Base-by-base conservation (phyloP, 164 flowering plant species). In the Macadamia tetraphylla region DNA sequence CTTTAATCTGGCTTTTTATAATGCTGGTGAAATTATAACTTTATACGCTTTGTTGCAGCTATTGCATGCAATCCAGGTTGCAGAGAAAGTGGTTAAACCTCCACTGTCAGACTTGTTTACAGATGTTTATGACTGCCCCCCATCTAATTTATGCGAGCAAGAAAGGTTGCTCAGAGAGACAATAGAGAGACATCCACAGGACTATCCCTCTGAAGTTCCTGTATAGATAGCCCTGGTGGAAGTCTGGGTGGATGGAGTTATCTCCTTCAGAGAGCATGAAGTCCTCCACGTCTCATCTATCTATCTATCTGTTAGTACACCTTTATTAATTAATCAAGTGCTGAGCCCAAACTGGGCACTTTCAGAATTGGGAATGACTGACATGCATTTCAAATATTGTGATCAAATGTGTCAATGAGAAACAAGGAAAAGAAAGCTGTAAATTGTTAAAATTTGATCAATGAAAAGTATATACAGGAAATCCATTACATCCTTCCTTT, bases 21-120 rank as follows among this genome's bases (percentile, higher is more conserved):
- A 52, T 62, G 60, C 14, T 58, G 10, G n/a, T 51, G 5, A 29
- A 66, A 55, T 56, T 30, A 64, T 44, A 3, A 58, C 31, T 53
- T 31, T 4, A 52, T 46, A 35, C 53, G 9, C 7, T 59, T 69
- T 18, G n/a, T 5, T 78, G 73, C 77, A 86, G 94, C 31, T 85
- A 12, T 13, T 85, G 74, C 70, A 85, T 59, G 87, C 89, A 32
- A 79, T 88, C 71, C 91, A 87, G 64, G 72, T 35, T 44, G 94
- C 94, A 51, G 94, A 83, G 71, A 81, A 75, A 73, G 64, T 72
- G 32, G 83, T 85, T 68, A 88, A 84, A 69, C 91, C 86, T 32
- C 75, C 82, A 29, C 60, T 88, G 9, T 60, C 78, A 29, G 84
- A 85, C 3, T 14, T 88, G 71, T 88, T 88, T 68, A 76, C 78